Evolutionary conservation across 192 early-diverging fungal species (phyloP), one percentile per base, ranked within the genome.

Genomic region (Geranomyces variabilis): DNA sequence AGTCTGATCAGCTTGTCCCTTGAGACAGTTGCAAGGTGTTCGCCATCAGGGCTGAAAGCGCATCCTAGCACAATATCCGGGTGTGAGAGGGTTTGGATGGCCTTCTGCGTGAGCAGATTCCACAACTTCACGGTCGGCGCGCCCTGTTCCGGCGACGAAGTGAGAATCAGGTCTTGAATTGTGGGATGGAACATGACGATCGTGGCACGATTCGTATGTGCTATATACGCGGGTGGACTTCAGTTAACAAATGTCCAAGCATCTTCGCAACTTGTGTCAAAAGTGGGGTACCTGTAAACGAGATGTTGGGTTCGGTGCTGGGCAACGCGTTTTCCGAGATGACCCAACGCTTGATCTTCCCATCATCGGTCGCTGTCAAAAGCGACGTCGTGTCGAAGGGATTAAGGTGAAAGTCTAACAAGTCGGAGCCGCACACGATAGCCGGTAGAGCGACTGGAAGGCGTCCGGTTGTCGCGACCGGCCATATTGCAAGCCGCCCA

Each of bases 401-500:
- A 67, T 92, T 85, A 46, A 90, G 88, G 58, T 87, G 81, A 63
- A 93, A 92, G 48, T 88, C 85, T 36, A 62, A 19, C 7, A 95
- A 77, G 48, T 87, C 86, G 0, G 88, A 80, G 21, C 87, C 83
- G 66, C 83, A 84, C 0, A 90, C 66, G 1, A 93, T 62, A 41
- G 77, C 76, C 0, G 89, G 87, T 10, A 92, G 73, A 61, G 83
- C 79, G 26, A 63, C 67, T 7, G 89, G 87, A 9, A 92, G 62
- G 24, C 95, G 85, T 9, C 93, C 94, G n/a, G 84, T 84, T 55
- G 83, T 56, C 19, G 45, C 75, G 1, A 80, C 74, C n/a, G 85
- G 79, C 65, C 90, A 78, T 26, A 95, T 80, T 1, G 83, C 91
- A 53, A 97, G 65, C 64, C 92, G 84, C 21, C 95, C 95, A 24